A percentile compares a stretch with the other conserved stretches of the same genome.
Evolutionary conservation across 352 stramenopile genomes (phyloP).

Genomic region (Phytophthora multivora): DNA sequence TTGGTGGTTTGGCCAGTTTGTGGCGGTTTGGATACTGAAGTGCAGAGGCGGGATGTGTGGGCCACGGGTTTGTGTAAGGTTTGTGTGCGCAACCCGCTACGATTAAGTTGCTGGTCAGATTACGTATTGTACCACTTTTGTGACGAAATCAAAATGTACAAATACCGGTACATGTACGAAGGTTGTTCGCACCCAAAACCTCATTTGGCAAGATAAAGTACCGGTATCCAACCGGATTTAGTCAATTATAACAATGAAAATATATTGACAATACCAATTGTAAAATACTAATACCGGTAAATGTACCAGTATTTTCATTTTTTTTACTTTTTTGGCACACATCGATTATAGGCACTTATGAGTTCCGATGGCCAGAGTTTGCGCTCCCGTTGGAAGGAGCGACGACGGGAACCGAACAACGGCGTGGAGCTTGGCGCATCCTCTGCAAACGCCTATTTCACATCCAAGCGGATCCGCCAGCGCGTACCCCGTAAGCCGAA

Average conservation of each 20-base stretch:
- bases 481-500: conserved; percentile 27
- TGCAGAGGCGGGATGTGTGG: neutral
- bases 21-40: conserved; percentile 5
- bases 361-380: conserved; percentile 17
- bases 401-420: conserved; percentile 6
- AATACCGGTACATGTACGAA: no score
- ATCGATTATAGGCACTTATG: no score
- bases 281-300: no score
- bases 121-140: neutral
- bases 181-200: no score
- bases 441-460: conserved; percentile 49
- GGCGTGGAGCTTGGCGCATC: conserved; percentile 35
- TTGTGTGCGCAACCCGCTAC: conserved; percentile 17
- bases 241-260: no score
- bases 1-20: neutral
- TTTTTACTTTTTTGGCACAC: no score
- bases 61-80: conserved; percentile 13
- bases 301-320: no score
- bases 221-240: no score
- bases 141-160: no score
- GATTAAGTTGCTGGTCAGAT: conserved; percentile 1
- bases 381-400: conserved; percentile 25
- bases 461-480: conserved; percentile 33
- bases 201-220: no score
- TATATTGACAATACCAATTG: conserved; percentile 5